A percentile compares a stretch with the other conserved stretches of the same genome.
Conservation (phyloP, 2,329 filamentous ascomycete genomes). For the Cladosporium velox region DNA sequence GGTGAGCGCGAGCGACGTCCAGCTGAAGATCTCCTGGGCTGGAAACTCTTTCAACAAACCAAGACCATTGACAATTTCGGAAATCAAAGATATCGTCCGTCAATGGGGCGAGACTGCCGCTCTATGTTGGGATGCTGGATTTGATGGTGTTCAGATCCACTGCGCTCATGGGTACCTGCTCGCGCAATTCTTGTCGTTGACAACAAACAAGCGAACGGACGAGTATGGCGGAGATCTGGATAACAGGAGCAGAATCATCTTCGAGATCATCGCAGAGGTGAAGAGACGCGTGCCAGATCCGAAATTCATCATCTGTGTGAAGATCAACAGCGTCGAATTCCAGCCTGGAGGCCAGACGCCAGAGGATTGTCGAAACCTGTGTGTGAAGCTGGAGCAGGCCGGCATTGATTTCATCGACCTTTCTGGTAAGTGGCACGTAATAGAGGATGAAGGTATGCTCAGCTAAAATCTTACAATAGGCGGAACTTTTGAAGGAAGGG, state of each 20-base stretch:
- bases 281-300: conserved; percentile 28
- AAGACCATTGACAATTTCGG: conserved; percentile 30
- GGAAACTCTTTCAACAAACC: conserved; percentile 36
- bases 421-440: conserved; percentile 24
- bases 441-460: neutral
- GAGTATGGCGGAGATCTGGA: conserved; percentile 46
- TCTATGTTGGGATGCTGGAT: conserved; percentile 33
- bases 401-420: conserved; percentile 33
- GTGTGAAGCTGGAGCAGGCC: conserved; percentile 29
- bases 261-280: conserved; percentile 45
- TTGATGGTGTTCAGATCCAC: conserved; percentile 38
- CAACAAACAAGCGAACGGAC: conserved; percentile 46
- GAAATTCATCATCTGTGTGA: conserved; percentile 35
- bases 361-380: conserved; percentile 33
- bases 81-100: conserved; percentile 34
- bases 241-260: conserved; percentile 41
- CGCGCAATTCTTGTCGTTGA: conserved; percentile 43
- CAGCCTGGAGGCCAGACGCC: conserved; percentile 33
- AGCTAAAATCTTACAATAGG: conserved; percentile 31
- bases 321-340: conserved; percentile 37
- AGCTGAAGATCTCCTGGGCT: conserved; percentile 32
- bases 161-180: conserved; percentile 46
- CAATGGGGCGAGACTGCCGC: conserved; percentile 32
- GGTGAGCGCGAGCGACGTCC: conserved; percentile 36
- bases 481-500: conserved; percentile 54